Percentiles rank a stretch among this genome's conserved stretches.
These are phyloP conservation scores for Alisma plantagoaquatica DNA, from an alignment of 106 monocot species.

Conservation along the genomic window DNA sequence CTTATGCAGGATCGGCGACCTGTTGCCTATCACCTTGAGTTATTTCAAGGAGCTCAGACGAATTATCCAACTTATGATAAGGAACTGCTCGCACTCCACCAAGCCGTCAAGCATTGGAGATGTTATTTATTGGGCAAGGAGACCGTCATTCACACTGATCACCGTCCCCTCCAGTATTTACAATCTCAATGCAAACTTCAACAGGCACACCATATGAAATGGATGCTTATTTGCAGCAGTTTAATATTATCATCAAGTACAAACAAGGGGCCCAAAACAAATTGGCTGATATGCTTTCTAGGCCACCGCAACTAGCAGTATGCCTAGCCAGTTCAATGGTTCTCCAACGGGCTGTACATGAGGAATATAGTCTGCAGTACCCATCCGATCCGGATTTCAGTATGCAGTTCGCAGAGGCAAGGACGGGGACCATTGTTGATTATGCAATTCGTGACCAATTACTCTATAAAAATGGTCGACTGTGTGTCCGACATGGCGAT, in stretches of 20 bases:
- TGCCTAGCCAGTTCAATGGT: neutral
- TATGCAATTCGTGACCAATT: too few species aligned
- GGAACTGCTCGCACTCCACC: slow-evolving; percentile 7
- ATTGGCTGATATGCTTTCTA: slow-evolving; percentile 7
- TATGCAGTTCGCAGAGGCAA: neutral
- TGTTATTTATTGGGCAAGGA: slow-evolving; percentile 4
- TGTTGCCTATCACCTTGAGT: neutral
- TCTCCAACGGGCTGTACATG: neutral
- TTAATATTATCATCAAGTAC: slow-evolving; percentile 12
- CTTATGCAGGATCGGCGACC: slow-evolving; percentile 6
- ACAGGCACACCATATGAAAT: slow-evolving; percentile 12
- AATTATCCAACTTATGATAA: slow-evolving; percentile 8
- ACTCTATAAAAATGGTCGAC: neutral
- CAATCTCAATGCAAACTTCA: slow-evolving; percentile 5
- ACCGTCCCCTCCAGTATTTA: slow-evolving; percentile 2
- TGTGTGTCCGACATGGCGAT: neutral
- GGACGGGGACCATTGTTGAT: neutral
- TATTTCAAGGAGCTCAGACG: neutral
- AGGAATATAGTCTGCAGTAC: neutral
- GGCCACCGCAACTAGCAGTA: neutral
- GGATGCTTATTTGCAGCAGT: slow-evolving; percentile 3
- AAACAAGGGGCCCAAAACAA: slow-evolving; percentile 5
- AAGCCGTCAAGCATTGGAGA: slow-evolving; percentile 8
- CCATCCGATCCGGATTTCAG: too few species aligned
- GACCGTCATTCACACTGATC: slow-evolving; percentile 6